Base-by-base conservation (phyloP, 306 rosid species). In the Argentina anserina region DNA sequence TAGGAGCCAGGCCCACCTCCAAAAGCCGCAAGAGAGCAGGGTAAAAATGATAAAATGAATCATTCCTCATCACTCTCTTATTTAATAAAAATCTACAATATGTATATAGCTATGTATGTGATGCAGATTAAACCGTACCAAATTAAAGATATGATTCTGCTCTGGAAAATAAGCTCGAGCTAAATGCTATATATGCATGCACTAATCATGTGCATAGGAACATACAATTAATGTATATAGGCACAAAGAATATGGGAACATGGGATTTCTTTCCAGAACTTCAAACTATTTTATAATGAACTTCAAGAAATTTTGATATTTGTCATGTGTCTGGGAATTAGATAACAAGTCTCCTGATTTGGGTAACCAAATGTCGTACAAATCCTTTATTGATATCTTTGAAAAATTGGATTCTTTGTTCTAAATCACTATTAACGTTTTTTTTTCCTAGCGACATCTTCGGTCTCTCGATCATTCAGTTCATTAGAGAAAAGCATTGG, bases 201-300 rank as follows among this genome's bases (percentile, higher is more conserved):
- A 12, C 47, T 52, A 52, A 70, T 47, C 73, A 69, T 49, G 73
- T 69, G 61, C 61, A 49, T 49, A 69, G 33, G 6, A 69, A n/a
- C 28, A 69, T 14, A 18, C n/a, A 45, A 18, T 67, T 46, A 10
- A 68, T 68, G 12, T 68, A 33, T 28, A 18, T 6, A 49, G 10
- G 74, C 34, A 20, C 5, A 69, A 69, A 49, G 74, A 69, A 50
- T 14, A 65, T 12, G 53, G 20, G 65, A 74, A 65, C 78, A 74
- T 65, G 78, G 67, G 21, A 12, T 3, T 74, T 74, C 58, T 33
- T 12, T 41, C 25, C 12, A 39, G 37, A 49, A 64, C 36, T 47
- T 47, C 13, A 23, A 62, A 28, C 36, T 36, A 1, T 67, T 45
- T 17, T 46, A 1, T 29, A 29, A 58, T 42, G 21, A 41, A 15